Conservation (phyloP, 805 yeast genomes). For the Lachancea meyersii region DNA sequence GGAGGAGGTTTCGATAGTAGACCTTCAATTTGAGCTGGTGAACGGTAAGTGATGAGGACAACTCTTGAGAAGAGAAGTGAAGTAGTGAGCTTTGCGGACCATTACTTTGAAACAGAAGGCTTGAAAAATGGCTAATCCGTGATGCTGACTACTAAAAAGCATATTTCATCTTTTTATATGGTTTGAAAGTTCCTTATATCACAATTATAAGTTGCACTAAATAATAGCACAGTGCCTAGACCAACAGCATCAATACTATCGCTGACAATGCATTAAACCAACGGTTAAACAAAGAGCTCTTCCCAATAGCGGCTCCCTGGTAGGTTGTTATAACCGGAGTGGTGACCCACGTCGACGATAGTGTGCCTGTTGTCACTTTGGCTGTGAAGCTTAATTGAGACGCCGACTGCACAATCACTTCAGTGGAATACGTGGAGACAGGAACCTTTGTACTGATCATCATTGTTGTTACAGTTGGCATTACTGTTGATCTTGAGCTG, state of each 20-base stretch:
- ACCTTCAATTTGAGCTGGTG: constrained; percentile 59
- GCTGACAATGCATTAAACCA: neutral
- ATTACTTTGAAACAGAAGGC: neutral
- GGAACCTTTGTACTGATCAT: constrained; percentile 4
- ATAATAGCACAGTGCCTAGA: neutral
- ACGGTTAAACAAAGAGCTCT: neutral
- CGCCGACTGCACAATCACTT: neutral
- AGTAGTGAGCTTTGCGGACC: too few species aligned
- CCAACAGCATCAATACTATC: constrained; percentile 2
- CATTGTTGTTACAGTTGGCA: constrained; percentile 10
- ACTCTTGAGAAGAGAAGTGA: too few species aligned
- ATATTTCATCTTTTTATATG: too few species aligned
- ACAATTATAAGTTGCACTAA: neutral
- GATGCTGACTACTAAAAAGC: too few species aligned
- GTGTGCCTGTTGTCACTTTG: neutral
- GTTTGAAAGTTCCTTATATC: neutral
- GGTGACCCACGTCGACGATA: constrained; percentile 5
- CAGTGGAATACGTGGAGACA: neutral
- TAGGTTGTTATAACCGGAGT: constrained; percentile 11
- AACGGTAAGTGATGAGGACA: constrained; percentile 24
- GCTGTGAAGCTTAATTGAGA: neutral
- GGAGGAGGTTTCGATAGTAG: constrained; percentile 75
- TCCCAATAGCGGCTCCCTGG: constrained; percentile 9
- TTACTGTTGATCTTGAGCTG: constrained; percentile 8
- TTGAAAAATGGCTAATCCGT: too few species aligned